Conservation (phyloP, 257 asterid species). For the Thymus quinquecostatus region DNA sequence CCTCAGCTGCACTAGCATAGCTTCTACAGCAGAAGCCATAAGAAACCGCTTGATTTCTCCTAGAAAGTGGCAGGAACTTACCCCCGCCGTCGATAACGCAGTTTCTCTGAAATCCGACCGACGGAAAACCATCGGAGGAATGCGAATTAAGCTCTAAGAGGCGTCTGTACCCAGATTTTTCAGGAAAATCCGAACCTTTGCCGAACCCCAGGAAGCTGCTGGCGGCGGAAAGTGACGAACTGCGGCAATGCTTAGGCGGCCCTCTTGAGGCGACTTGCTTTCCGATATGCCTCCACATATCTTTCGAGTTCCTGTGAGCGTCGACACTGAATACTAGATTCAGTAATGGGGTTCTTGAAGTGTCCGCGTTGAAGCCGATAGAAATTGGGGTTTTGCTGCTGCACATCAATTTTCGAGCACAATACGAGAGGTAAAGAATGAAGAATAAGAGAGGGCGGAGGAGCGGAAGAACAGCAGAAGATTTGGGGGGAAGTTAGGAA, state of each 20-base stretch:
- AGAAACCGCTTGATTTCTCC: conserved; percentile 30
- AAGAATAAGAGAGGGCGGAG: too few relatives aligned
- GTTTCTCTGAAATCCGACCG: conserved; percentile 37
- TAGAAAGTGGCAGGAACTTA: conserved; percentile 30
- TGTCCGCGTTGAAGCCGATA: conserved; percentile 38
- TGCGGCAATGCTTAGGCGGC: conserved; percentile 21
- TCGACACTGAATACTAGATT: conserved; percentile 35
- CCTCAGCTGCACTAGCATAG: conserved; percentile 85
- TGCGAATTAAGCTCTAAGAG: conserved; percentile 40
- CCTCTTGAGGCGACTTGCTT: conserved; percentile 48
- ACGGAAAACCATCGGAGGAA: conserved; percentile 35
- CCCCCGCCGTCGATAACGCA: conserved; percentile 30
- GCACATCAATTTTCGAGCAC: conserved; percentile 57
- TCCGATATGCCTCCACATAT: conserved; percentile 77
- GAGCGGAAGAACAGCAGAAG: background rate
- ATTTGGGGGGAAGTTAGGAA: conserved; percentile 23
- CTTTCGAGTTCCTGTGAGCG: conserved; percentile 44
- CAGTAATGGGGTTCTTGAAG: conserved; percentile 31
- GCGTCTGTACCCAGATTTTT: conserved; percentile 36
- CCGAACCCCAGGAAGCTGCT: conserved; percentile 47
- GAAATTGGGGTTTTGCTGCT: conserved; percentile 48
- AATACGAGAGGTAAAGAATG: background rate
- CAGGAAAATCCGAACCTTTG: conserved; percentile 37
- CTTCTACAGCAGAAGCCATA: conserved; percentile 45
- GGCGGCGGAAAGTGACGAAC: conserved; percentile 31